These are phyloP conservation scores for Amesomyces nigricolor DNA, from an alignment of 2,329 filamentous ascomycete species.

Conservation along the genomic window DNA sequence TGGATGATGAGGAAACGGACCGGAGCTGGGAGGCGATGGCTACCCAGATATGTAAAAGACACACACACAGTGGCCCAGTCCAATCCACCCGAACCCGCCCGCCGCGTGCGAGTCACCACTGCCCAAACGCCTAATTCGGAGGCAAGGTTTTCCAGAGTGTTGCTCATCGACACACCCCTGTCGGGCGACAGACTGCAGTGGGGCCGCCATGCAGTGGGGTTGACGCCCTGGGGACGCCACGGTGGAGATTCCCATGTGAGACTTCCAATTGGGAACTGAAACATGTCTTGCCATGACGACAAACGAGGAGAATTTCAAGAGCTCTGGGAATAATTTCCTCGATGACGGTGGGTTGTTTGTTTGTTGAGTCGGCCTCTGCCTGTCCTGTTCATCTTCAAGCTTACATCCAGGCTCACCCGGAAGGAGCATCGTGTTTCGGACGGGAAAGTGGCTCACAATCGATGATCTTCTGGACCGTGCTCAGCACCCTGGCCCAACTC, in stretches of 20 bases:
- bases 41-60: not conserved
- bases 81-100: constrained; percentile 7
- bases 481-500: no score
- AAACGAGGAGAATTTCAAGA: no score
- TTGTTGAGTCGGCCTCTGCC: no score
- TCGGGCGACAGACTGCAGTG: not conserved
- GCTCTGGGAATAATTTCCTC: no score
- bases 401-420: no score
- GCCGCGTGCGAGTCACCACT: constrained; percentile 11
- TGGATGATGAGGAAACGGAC: not conserved
- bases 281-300: no score
- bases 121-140: constrained; percentile 24
- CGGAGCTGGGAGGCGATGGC: constrained; percentile 6
- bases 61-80: constrained; percentile 6
- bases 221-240: constrained; percentile 2
- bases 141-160: constrained; percentile 22
- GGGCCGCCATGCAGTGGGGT: constrained; percentile 8
- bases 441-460: no score
- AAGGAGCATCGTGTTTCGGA: no score
- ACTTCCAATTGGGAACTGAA: no score
- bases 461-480: no score
- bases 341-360: no score
- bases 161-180: constrained; percentile 8
- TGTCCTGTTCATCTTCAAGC: no score
- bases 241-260: not conserved